Percentiles rank a stretch among this genome's conserved stretches.
Evolutionary conservation across 345 rosid species (phyloP).

Genomic region (Euphorbia pulcherrima): DNA sequence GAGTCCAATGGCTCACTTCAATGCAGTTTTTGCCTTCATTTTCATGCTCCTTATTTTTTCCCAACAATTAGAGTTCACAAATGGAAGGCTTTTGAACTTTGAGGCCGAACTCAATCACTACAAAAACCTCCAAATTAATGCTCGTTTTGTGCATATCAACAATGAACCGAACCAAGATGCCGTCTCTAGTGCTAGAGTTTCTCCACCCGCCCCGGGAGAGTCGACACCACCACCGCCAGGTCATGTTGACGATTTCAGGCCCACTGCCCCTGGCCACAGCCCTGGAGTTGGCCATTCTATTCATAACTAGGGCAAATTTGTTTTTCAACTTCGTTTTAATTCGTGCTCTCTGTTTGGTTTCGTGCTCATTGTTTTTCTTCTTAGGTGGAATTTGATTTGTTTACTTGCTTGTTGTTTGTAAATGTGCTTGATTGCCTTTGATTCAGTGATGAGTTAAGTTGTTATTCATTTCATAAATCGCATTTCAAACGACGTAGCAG

Average conservation of each 20-base stretch:
- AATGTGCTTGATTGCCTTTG: background rate
- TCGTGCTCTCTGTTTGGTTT: too few relatives aligned
- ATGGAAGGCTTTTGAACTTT: slow-evolving; percentile 38
- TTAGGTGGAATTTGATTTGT: background rate
- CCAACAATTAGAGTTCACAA: slow-evolving; percentile 25
- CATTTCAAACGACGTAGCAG: too few relatives aligned
- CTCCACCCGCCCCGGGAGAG: slow-evolving; percentile 8
- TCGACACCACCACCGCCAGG: slow-evolving; percentile 26
- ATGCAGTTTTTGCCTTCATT: slow-evolving; percentile 24
- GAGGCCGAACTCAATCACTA: background rate
- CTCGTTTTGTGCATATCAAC: slow-evolving; percentile 4
- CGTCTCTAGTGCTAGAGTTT: background rate
- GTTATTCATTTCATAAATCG: too few relatives aligned
- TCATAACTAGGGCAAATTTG: slow-evolving; percentile 29
- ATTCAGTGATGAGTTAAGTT: too few relatives aligned
- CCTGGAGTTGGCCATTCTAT: slow-evolving; percentile 56
- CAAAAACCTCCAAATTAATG: slow-evolving; percentile 7
- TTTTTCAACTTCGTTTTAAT: background rate
- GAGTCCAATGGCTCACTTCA: slow-evolving; percentile 43
- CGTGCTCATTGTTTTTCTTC: background rate
- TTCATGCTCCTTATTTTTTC: slow-evolving; percentile 31
- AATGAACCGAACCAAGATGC: background rate
- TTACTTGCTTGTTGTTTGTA: background rate
- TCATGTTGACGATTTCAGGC: slow-evolving; percentile 48
- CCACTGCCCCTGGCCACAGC: slow-evolving; percentile 61